Conservation (phyloP, 495 filamentous ascomycete genomes). For the Aeminium ludgeri region DNA sequence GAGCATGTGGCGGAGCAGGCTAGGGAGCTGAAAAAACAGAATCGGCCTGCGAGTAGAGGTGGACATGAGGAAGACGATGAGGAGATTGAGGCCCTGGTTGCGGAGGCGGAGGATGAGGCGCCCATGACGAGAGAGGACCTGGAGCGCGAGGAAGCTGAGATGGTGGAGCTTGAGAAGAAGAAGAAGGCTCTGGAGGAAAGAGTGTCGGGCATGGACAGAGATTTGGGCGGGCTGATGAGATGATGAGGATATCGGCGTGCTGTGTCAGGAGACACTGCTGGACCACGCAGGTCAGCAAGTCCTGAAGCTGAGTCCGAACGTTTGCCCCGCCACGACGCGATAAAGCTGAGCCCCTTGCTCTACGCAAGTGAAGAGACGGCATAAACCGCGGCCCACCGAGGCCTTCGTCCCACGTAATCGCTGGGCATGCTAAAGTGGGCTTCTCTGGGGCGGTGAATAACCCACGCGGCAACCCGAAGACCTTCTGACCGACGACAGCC, state of each 20-base stretch:
- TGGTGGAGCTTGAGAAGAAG: constrained; percentile 56
- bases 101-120: constrained; percentile 15
- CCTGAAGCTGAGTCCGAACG: too few relatives aligned
- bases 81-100: constrained; percentile 25
- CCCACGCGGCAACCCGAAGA: too few relatives aligned
- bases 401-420: too few relatives aligned
- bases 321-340: too few relatives aligned
- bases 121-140: constrained; percentile 59
- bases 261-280: background rate
- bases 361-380: too few relatives aligned
- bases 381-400: too few relatives aligned
- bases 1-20: constrained; percentile 60
- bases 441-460: too few relatives aligned
- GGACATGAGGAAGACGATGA: constrained; percentile 28
- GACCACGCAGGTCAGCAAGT: too few relatives aligned
- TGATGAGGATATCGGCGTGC: too few relatives aligned
- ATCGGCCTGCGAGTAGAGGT: constrained; percentile 28
- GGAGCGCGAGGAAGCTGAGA: constrained; percentile 58
- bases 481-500: too few relatives aligned
- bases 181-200: constrained; percentile 63
- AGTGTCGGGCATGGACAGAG: constrained; percentile 62
- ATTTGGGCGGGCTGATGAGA: constrained; percentile 49
- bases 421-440: too few relatives aligned
- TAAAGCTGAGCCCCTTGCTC: too few relatives aligned
- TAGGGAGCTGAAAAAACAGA: constrained; percentile 56